Base-by-base conservation (phyloP, 805 yeast genomes). In the Hanseniaspora thailandica region DNA sequence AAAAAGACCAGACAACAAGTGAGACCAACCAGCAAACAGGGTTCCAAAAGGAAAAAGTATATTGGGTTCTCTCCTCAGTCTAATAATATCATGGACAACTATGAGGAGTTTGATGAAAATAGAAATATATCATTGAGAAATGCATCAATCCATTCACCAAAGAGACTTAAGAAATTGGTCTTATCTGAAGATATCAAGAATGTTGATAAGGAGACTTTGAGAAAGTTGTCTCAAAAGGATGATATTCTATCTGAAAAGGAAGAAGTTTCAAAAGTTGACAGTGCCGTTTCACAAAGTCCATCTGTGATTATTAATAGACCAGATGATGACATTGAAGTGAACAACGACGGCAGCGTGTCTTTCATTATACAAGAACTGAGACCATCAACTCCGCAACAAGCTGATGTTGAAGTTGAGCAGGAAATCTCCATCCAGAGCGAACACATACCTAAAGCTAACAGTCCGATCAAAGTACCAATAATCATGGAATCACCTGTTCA, bases 131-230 rank as follows among this genome's bases (percentile, higher is more conserved):
- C 53, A 7, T 26, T 49, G 38, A 41, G 47, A 33, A 17, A 41
- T 30, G 44, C 53, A 12, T 22, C 47, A 7, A 49, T 49, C 12
- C 53, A 41, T 15, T 49, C 53, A n/a, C 53, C 53, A 12, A 49
- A 26, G n/a, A 26, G 23, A 25, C 15, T 41, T 1, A 26, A 48
- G 3, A 40, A 39, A 12, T 20, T 22, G 20, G 23, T 28, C 26
- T 15, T 20, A 13, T 20, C 26, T 13, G 51, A 38, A 28, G 47
- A 49, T 6, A 35, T 34, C n/a, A 35, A 34, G 30, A 13, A 30
- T n/a, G 49, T 12, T 23, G 33, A 26, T 12, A 26, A 34, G 35
- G 15, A 26, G 17, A 22, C n/a, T 10, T 6, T 39, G 10, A 39
- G 43, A 39, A 39, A 39, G 28, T 9, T 39, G 13, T 22, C 28